These are phyloP conservation scores for Coniophora puteana DNA, from an alignment of 1,284 basidiomycete genomes.

Conservation along the genomic window DNA sequence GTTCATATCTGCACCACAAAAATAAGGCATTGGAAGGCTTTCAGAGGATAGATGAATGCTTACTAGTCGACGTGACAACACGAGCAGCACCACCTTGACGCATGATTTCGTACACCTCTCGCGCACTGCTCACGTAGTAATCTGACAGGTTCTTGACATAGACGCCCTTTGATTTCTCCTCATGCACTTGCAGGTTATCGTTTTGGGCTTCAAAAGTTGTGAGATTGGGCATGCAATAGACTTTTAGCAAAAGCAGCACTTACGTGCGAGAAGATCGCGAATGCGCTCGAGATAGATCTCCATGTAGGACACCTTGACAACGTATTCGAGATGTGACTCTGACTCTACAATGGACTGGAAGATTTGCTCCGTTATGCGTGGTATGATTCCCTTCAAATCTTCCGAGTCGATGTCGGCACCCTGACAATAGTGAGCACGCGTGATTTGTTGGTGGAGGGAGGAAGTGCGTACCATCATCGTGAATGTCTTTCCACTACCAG, in stretches of 20 bases:
- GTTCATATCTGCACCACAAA: constrained; percentile 88
- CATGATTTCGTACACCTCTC: constrained; percentile 99
- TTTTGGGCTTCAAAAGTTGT: constrained; percentile 74
- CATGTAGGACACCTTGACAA: constrained; percentile 99
- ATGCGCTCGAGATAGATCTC: constrained; percentile 99
- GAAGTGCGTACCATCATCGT: constrained; percentile 84
- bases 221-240: constrained; percentile 2
- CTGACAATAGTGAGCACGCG: constrained; percentile 40
- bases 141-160: constrained; percentile 98
- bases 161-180: constrained; percentile 96
- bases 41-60: constrained; percentile 29
- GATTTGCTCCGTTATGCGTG: constrained; percentile 98
- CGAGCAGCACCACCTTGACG: constrained; percentile 89
- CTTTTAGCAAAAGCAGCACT: constrained; percentile 27
- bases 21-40: constrained; percentile 11
- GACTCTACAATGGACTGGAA: constrained; percentile 97
- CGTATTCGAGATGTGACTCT: constrained; percentile 93
- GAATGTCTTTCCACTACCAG: constrained; percentile 95
- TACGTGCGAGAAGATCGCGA: constrained; percentile 93
- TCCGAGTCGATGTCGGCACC: constrained; percentile 95
- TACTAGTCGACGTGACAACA: constrained; percentile 94
- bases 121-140: constrained; percentile 94
- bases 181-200: constrained; percentile 97
- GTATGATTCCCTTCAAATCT: constrained; percentile 94
- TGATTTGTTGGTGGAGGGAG: constrained; percentile 10